A percentile compares a stretch with the other conserved stretches of the same genome.
phyloP scores from a whole-genome alignment of 441 rosid species.

The Manihot esculenta region DNA sequence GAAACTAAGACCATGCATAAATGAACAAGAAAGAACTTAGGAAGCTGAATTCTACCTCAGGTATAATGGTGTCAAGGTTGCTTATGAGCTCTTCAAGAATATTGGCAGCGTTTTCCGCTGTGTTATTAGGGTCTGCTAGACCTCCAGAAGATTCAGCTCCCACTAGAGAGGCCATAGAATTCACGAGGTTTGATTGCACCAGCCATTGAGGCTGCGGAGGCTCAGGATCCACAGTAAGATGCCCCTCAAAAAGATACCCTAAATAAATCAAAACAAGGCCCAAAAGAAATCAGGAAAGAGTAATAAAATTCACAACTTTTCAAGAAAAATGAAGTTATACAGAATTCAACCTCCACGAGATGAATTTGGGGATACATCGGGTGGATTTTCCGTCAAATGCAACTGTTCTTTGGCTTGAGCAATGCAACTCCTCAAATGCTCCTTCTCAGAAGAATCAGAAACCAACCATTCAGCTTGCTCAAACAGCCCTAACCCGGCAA shows the following conservation, averaged over 20 bases:
- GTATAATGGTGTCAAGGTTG: conserved; percentile 55
- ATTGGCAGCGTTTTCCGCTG: conserved; percentile 41
- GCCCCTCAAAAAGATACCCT: conserved; percentile 92
- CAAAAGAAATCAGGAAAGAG: not conserved
- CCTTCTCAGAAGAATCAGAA: conserved; percentile 60
- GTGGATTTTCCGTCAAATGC: conserved; percentile 41
- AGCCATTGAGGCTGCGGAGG: conserved; percentile 90
- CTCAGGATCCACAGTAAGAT: conserved; percentile 89
- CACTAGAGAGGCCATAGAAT: conserved; percentile 46
- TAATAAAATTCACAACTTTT: not conserved
- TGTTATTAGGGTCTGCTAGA: conserved; percentile 22
- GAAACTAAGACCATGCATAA: not conserved
- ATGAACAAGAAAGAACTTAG: not conserved
- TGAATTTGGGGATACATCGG: conserved; percentile 27
- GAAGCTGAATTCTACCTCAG: conserved; percentile 45
- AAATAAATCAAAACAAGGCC: not conserved
- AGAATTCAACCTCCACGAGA: conserved; percentile 39
- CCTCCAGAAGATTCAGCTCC: conserved; percentile 56
- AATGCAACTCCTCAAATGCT: conserved; percentile 56
- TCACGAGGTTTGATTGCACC: conserved; percentile 63
- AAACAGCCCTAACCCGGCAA: conserved; percentile 65
- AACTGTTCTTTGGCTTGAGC: conserved; percentile 70
- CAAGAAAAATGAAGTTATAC: not conserved
- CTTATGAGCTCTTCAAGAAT: conserved; percentile 57
- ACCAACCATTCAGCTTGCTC: conserved; percentile 54